Evolutionary conservation across 306 rosid genomes (phyloP).

Genomic region (Pterocarpus macrocarpus): DNA sequence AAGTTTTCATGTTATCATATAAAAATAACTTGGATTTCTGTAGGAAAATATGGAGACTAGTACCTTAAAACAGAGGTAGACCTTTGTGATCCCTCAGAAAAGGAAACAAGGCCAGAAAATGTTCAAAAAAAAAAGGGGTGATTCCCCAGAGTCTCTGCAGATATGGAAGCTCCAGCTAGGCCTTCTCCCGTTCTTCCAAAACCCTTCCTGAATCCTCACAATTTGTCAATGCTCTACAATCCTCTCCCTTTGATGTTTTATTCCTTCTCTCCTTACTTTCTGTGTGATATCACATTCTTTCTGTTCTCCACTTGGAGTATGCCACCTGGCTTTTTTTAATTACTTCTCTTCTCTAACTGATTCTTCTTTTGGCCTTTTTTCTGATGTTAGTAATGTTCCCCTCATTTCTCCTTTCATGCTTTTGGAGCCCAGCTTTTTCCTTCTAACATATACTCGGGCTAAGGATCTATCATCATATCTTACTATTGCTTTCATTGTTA

Average conservation of each 20-base stretch:
- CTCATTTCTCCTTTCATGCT: constrained; percentile 2
- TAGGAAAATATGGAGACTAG: background rate
- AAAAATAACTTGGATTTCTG: background rate
- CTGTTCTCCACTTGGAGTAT: background rate
- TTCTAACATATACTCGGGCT: background rate
- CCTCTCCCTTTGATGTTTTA: background rate
- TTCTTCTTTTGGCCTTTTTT: constrained; percentile 10
- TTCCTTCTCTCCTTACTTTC: background rate
- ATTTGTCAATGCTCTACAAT: background rate
- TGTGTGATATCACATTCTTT: background rate
- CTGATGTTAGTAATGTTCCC: constrained; percentile 3
- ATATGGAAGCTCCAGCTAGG: background rate
- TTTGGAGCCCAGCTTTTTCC: background rate
- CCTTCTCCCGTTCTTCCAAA: background rate
- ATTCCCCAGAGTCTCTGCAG: background rate
- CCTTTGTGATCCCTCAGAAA: background rate
- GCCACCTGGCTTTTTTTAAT: background rate
- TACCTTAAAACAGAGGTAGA: background rate
- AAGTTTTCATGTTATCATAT: background rate
- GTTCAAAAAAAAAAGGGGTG: background rate
- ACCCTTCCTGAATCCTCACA: background rate
- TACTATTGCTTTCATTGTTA: background rate
- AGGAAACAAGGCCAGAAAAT: background rate
- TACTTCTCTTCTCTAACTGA: background rate
- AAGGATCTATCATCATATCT: background rate